Evolutionary conservation across 371 early-diverging fungal species (phyloP), one percentile per base, ranked within the genome.

Genomic region (Rhizoclosmatium hyalinum): DNA sequence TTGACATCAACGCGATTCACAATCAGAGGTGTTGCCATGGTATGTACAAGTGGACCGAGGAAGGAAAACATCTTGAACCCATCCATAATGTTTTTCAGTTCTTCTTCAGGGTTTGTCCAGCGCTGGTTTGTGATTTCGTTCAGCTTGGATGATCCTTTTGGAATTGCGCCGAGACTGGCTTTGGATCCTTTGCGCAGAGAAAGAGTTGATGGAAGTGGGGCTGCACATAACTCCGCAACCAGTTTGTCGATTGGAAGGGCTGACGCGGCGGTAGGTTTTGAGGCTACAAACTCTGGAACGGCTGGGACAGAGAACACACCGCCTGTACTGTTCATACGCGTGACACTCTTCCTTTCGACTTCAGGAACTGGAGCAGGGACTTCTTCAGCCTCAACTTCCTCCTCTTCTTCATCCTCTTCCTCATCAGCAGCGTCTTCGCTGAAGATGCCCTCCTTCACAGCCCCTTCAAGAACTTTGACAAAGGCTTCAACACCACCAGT

Each of bases 51-150:
- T 1, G 72, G 72, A 0, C 72, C 72, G 19, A 71, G 19, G 44
- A 71, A 71, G 4, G 62, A 17, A 46, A 61, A 71, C 47, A 55
- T 24, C 24, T 71, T 71, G 72, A 71, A 71, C 14, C 62, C 62
- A 21, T 71, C 39, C 72, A 71, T 71, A 19, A 71, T 71, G 39
- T 60, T 71, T 47, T 60, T 58, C 17, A 71, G 45, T 44, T 71
- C 72, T 6, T 50, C 72, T 19, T 71, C 72, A n/a, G 72, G 72
- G 43, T 71, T 71, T 39, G 72, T 24, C 72, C 72, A 71, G 4
- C 72, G 60, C 19, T 44, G 14, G 6, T 5, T n/a, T 8, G 14
- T 19, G 53, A n/a, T 50, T 3, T 45, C 50, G 12, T 6, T 17
- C 6, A 50, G 6, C 12, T 17, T 17, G 12, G 6, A 12, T 50